phyloP scores from a whole-genome alignment of 2,329 filamentous ascomycete species.

The Piedraia hortae region DNA sequence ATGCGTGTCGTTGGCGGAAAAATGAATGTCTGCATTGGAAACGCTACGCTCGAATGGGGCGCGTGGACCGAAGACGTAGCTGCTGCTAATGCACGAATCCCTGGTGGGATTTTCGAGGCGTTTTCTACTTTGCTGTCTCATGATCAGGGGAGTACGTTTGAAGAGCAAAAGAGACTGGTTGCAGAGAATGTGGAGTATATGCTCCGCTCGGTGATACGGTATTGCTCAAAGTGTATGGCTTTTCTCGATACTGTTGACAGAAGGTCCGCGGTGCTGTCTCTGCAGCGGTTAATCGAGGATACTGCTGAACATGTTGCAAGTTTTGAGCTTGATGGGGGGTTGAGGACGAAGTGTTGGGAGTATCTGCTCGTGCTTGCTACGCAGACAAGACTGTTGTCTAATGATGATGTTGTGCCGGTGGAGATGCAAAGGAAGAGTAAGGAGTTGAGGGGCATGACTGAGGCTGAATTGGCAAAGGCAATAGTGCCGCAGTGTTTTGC shows the following conservation, averaged over 20 bases:
- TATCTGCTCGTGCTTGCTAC: slow-evolving; percentile 9
- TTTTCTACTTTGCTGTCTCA: slow-evolving; percentile 2
- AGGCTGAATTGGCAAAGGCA: not conserved
- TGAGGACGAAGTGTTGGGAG: slow-evolving; percentile 2
- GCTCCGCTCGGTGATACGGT: slow-evolving; percentile 21
- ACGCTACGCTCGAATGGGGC: slow-evolving; percentile 17
- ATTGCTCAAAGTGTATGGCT: slow-evolving; percentile 20
- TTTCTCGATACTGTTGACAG: slow-evolving; percentile 30
- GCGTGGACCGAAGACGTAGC: slow-evolving; percentile 29
- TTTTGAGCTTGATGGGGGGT: not conserved
- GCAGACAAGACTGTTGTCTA: slow-evolving; percentile 12
- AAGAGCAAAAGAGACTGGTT: slow-evolving; percentile 1
- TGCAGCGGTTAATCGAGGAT: slow-evolving; percentile 16
- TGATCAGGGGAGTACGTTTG: not conserved
- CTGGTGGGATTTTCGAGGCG: slow-evolving; percentile 11
- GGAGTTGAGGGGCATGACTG: not conserved
- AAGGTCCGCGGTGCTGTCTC: slow-evolving; percentile 17
- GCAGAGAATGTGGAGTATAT: slow-evolving; percentile 7
- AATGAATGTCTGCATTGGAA: slow-evolving; percentile 14
- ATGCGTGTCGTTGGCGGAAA: slow-evolving; percentile 17
- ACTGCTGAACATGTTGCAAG: slow-evolving; percentile 8
- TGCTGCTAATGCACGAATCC: slow-evolving; percentile 16
- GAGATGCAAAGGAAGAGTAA: not conserved
- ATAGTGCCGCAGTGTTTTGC: not conserved
- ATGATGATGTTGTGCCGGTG: slow-evolving; percentile 4